Conservation (phyloP, 495 filamentous ascomycete genomes). For the Tetracladium setigerum region DNA sequence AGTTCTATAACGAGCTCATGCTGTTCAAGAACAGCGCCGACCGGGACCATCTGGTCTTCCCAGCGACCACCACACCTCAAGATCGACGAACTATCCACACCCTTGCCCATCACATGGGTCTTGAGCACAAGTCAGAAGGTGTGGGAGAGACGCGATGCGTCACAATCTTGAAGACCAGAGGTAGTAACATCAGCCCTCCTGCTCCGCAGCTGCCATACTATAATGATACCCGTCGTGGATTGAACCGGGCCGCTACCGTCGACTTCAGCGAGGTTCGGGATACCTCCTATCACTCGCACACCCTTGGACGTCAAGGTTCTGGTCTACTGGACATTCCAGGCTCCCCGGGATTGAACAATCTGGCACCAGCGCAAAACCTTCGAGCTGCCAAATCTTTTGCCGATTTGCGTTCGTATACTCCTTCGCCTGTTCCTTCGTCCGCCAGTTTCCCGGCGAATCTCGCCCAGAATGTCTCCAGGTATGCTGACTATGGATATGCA, state of each 20-base stretch:
- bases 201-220: conserved; percentile 40
- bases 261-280: conserved; percentile 89
- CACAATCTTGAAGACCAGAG: conserved; percentile 65
- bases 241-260: conserved; percentile 94
- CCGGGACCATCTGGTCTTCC: conserved; percentile 78
- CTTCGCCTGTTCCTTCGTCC: conserved; percentile 83
- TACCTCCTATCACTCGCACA: conserved; percentile 58
- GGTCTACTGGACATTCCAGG: conserved; percentile 78
- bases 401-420: conserved; percentile 89
- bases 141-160: conserved; percentile 79
- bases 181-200: conserved; percentile 59
- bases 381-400: conserved; percentile 95
- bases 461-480: conserved; percentile 56
- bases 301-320: conserved; percentile 66
- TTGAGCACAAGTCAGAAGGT: conserved; percentile 84
- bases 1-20: conserved; percentile 81
- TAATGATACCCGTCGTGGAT: conserved; percentile 66
- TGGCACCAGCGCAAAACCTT: conserved; percentile 64
- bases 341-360: conserved; percentile 52
- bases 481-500: conserved; percentile 41
- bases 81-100: conserved; percentile 89
- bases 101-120: conserved; percentile 87
- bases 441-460: conserved; percentile 76
- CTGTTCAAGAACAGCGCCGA: conserved; percentile 74
- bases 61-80: conserved; percentile 65